Evolutionary conservation across 176 grass and related monocot genomes (phyloP).

Genomic region (Musa troglodytarum): DNA sequence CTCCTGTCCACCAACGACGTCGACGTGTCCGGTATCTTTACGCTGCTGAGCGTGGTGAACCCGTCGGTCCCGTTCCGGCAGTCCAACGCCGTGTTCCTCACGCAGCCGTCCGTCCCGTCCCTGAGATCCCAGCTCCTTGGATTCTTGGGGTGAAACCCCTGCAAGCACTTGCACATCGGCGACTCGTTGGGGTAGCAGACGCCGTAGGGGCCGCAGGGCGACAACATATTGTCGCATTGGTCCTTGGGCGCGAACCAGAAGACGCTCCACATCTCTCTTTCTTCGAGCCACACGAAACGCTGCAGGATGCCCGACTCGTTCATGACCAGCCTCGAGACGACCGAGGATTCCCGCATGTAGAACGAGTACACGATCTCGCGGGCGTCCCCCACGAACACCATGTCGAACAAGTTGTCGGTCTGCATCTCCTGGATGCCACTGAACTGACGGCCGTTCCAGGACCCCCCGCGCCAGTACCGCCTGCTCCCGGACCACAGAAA

Average conservation of each 20-base stretch:
- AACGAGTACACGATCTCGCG: background rate
- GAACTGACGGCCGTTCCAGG: slow-evolving; percentile 62
- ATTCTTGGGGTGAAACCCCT: slow-evolving; percentile 48
- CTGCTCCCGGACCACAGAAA: background rate
- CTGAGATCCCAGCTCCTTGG: slow-evolving; percentile 41
- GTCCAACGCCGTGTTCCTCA: slow-evolving; percentile 34
- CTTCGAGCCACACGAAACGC: background rate
- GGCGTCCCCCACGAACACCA: slow-evolving; percentile 20
- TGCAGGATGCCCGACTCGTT: background rate
- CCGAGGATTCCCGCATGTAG: background rate
- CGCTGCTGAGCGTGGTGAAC: slow-evolving; percentile 31
- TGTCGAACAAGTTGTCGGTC: slow-evolving; percentile 18
- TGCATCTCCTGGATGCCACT: slow-evolving; percentile 60
- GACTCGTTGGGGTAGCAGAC: slow-evolving; percentile 32
- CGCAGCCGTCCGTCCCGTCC: slow-evolving; percentile 42
- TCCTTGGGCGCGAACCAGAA: background rate
- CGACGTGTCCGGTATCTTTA: slow-evolving; percentile 65
- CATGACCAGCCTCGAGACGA: background rate
- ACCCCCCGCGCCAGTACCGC: slow-evolving; percentile 40
- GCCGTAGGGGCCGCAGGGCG: slow-evolving; percentile 48
- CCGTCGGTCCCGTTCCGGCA: slow-evolving; percentile 42
- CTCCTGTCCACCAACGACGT: slow-evolving; percentile 38
- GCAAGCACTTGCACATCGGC: slow-evolving; percentile 33
- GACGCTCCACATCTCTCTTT: background rate
- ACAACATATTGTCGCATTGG: slow-evolving; percentile 29